Conservation (phyloP, 2,329 filamentous ascomycete genomes). For the Rutstroemia sp. region DNA sequence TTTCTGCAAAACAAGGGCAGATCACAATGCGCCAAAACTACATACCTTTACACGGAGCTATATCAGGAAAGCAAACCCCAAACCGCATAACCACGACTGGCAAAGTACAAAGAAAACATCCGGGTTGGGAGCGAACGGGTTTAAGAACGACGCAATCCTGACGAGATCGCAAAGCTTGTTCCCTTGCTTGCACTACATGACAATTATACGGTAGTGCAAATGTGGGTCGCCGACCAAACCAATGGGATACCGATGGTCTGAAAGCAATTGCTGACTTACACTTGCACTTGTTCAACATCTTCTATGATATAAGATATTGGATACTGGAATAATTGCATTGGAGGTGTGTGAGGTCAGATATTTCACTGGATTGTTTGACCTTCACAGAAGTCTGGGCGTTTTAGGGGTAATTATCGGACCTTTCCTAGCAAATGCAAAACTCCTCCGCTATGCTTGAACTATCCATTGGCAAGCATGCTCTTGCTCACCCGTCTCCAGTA, state of each 20-base stretch:
- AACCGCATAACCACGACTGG: background rate
- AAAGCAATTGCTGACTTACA: background rate
- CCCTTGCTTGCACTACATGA: constrained; percentile 5
- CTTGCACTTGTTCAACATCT: constrained; percentile 2
- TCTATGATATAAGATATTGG: background rate
- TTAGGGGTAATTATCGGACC: background rate
- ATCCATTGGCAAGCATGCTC: background rate
- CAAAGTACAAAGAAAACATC: background rate
- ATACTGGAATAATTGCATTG: background rate
- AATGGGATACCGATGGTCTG: constrained; percentile 5
- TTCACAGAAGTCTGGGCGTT: background rate
- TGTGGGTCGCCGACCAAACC: constrained; percentile 9
- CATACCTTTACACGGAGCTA: background rate
- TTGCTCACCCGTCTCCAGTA: background rate
- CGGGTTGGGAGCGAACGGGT: background rate
- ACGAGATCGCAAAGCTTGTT: constrained; percentile 5
- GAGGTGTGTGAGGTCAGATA: background rate
- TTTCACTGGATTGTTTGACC: background rate
- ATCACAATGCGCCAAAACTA: background rate
- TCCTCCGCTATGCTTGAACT: constrained; percentile 18
- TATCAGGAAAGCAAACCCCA: background rate
- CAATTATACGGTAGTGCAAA: background rate
- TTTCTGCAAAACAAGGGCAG: constrained; percentile 6
- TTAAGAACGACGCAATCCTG: constrained; percentile 4
- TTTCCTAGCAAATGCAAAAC: constrained; percentile 9